Base-by-base conservation (phyloP, 108 stramenopile species). In the Pseudonitzschia multiseries region DNA sequence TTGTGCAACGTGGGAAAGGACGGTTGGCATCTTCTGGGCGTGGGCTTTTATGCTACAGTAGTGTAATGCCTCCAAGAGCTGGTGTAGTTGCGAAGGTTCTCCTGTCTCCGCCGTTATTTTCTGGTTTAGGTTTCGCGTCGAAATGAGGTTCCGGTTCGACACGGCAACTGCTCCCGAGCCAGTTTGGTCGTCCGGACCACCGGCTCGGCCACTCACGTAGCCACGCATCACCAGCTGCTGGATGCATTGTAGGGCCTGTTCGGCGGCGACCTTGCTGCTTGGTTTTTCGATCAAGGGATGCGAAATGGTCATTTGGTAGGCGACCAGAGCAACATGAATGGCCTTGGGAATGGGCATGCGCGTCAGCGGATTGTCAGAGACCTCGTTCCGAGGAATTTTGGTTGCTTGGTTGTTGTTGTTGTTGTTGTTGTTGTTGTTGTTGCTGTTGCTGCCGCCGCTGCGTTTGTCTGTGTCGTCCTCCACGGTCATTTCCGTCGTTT, bases 121-220 rank as follows among this genome's bases (percentile, higher is more conserved):
- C 8, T 31, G 6, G 9, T 41, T 48, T 17, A 57, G 29, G 44
- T 13, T 33, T 21, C 61, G 13, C 0, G 61, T n/a, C n/a, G n/a
- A n/a, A n/a, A n/a, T n/a, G n/a, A n/a, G n/a, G n/a, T n/a, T n/a
- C n/a, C n/a, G n/a, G n/a, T n/a, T 0, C 31, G 61, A 13, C n/a
- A 62, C 31, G 10, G 61, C 61, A 5, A n/a, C 33, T 31, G 31
- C 27, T 43, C 83, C 83, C 27, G 70, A 76, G 22, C 69, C 84
- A 1, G 69, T 50, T 0, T 26, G 13, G 46, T 86, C 84, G 44
- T 79, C 73, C 26, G 68, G 50, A 31, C 89, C 89, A 42, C 92
- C 92, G 5, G 92, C 89, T 48, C 84, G 64, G n/a, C 93, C 93
- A 18, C 79, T 82, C 26, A 94, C 78, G 70, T 91, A 92, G 4